Evolutionary conservation across 1,284 basidiomycete genomes (phyloP).

Genomic region (Pisolithus thermaeus): DNA sequence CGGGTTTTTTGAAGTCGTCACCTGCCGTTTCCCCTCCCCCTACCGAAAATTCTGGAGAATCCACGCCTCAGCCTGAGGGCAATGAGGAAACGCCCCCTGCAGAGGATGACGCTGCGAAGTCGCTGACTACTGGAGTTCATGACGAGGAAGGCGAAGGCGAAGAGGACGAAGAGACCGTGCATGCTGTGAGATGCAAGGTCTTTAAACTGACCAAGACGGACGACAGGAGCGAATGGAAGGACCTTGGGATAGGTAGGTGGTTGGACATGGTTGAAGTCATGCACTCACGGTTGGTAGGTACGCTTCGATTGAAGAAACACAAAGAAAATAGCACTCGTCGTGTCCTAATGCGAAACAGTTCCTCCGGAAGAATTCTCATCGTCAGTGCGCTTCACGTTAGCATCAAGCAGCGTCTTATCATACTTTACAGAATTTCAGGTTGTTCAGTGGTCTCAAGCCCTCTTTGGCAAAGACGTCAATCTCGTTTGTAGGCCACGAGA

Average conservation of each 20-base stretch:
- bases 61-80: conserved; percentile 32
- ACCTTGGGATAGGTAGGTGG: conserved; percentile 53
- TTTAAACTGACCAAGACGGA: conserved; percentile 54
- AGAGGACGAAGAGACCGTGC: conserved; percentile 71
- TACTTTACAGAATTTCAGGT: conserved; percentile 54
- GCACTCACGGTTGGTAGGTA: conserved; percentile 35
- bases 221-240: conserved; percentile 49
- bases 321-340: conserved; percentile 52
- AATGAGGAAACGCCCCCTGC: conserved; percentile 25
- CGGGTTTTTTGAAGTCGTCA: conserved; percentile 11
- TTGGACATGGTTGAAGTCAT: conserved; percentile 3
- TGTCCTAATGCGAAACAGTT: conserved; percentile 62
- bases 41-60: conserved; percentile 26
- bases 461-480: conserved; percentile 46
- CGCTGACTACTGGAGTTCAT: conserved; percentile 40
- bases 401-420: conserved; percentile 3
- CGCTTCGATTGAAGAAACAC: conserved; percentile 66
- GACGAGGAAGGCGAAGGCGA: conserved; percentile 76
- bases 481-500: conserved; percentile 66
- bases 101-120: conserved; percentile 28
- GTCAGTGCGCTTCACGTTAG: conserved; percentile 36
- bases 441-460: conserved; percentile 51
- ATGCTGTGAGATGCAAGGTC: conserved; percentile 59
- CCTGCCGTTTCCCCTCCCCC: conserved; percentile 23
- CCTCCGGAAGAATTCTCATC: conserved; percentile 65